Evolutionary conservation across 1,284 basidiomycete genomes (phyloP), one percentile per base, ranked within the genome.

Genomic region (Leccinum cinnamomeum): DNA sequence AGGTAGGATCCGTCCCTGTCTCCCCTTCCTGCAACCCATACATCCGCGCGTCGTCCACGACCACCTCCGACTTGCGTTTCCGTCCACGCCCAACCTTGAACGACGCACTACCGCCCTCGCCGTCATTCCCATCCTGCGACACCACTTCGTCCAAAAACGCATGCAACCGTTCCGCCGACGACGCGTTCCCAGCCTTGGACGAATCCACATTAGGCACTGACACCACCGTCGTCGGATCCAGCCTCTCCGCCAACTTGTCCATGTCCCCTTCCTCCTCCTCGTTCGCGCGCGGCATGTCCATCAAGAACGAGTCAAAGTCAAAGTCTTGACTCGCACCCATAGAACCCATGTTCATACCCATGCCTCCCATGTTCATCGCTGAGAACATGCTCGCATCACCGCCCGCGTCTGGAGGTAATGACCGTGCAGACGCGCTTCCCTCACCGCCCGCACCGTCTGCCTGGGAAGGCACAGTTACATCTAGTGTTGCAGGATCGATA

Each of bases 41-140:
- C 11, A 23, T 5, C 33, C 63, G 48, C 7, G 54, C 56, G 11
- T 72, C 64, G 30, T 79, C 77, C 44, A 65, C 64, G 12, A 68
- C 61, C 58, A 72, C 72, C 20, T 84, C 81, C 44, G 80, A 83
- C 71, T 84, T 83, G 64, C 83, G 80, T 67, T 85, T 85, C 66
- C 75, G 70, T 46, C 72, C 71, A 0, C 74, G 68, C 8, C 59
- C 5, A 0, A 63, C 53, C 39, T 64, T 63, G 60, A 64, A 20
- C n/a, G 18, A 66, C 7, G 28, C 44, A 48, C 11, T 5, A 11
- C 18, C 51, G 10, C 51, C 28, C 10, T 16, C 23, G 1, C 59
- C 57, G 11, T 65, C 71, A 10, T 53, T 56, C 51, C 74, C 66
- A 35, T 73, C 67, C 6, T 69, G 75, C 44, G 71, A 76, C 12